These are phyloP conservation scores for Trichophyton benhamiae DNA, from an alignment of 2,329 filamentous ascomycete species.

Conservation along the genomic window DNA sequence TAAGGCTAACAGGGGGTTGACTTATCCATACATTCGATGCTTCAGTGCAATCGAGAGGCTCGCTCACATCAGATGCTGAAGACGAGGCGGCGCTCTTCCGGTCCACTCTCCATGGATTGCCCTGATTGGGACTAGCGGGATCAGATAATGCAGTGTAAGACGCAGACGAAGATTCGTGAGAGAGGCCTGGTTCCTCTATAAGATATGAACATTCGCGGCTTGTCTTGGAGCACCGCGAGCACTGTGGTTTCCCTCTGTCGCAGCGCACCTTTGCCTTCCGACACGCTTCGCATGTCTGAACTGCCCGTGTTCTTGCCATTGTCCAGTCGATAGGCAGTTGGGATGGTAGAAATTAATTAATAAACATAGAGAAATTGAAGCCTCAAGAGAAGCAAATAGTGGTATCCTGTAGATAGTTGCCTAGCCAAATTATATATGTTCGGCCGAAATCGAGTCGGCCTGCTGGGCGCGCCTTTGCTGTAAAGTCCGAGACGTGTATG, in stretches of 20 bases:
- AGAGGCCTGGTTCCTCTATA: not conserved
- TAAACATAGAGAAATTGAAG: not conserved
- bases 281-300: not conserved
- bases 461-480: not conserved
- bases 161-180: not conserved
- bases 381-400: not conserved
- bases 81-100: not conserved
- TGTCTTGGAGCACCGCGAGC: conserved; percentile 78
- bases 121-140: not conserved
- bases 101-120: not conserved
- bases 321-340: not conserved
- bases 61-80: not conserved
- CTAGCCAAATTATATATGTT: not conserved
- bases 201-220: conserved; percentile 51
- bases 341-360: not conserved
- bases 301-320: not conserved
- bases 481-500: not conserved
- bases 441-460: not conserved
- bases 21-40: not conserved
- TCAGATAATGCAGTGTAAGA: conserved; percentile 2
- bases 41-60: not conserved
- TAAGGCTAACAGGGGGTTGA: not conserved
- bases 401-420: not conserved
- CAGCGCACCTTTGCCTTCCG: conserved; percentile 35
- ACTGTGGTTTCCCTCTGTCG: conserved; percentile 57